Evolutionary conservation across 75 land plant species (phyloP), one percentile per base, ranked within the genome.

Genomic region (Chamaecyparis obtusa): DNA sequence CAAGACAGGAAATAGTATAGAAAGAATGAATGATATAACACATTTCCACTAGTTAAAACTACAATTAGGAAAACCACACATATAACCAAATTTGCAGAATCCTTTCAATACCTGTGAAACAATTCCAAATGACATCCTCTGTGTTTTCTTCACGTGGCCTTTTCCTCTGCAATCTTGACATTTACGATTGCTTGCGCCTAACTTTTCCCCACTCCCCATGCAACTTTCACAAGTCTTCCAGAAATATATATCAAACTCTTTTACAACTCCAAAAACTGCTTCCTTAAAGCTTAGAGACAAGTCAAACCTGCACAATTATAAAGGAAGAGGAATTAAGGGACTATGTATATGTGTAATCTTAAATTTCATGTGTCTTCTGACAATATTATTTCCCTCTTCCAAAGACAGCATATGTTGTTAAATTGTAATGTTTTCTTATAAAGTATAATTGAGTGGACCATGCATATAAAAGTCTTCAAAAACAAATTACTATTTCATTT

Each of bases 161-260:
- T 87, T 95, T 64, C 97, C 96, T 55, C 93, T 89, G 92, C 97
- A 95, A 32, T 85, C 86, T n/a, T 35, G 36, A 88, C 97, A 95
- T 10, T 75, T 14, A 83, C 86, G 89, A 48, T 92, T 78, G 80
- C 78, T 88, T 72, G 74, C 88, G 32, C 88, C 89, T 60, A 92
- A 92, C 88, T 90, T 93, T 57, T 94, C 94, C 78, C 97, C 97
- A 35, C 88, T 87, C 37, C 97, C 97, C 87, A 82, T 87, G 87
- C 97, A 95, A 48, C 54, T 86, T 78, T 86, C 88, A 86, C 97
- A 95, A 83, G 91, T 86, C 85, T 93, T 93, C 48, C 87, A 82
- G 60, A 86, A 89, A n/a, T 79, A 72, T 86, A 94, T 85, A 27
- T 94, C 89, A 84, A 94, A 82, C 3, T 93, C 89, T 27, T 56